phyloP scores from a whole-genome alignment of 2,329 filamentous ascomycete species.

The Microdochium paspali region DNA sequence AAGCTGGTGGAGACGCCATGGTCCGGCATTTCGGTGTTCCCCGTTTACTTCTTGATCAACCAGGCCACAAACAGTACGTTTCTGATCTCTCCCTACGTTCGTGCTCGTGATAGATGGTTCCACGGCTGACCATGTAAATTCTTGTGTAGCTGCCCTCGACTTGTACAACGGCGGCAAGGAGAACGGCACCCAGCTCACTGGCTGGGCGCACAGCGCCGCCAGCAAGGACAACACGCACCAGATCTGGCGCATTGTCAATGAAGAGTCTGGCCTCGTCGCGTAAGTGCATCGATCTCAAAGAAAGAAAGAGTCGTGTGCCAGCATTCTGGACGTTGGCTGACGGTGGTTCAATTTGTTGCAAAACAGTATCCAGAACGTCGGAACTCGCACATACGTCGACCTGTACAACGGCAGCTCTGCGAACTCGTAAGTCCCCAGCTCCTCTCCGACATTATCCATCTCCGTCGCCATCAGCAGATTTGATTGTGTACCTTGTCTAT shows the following conservation, averaged over 20 bases:
- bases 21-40: neutral
- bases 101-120: no score
- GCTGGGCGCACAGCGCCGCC: slow-evolving; percentile 1
- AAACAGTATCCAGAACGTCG: slow-evolving; percentile 4
- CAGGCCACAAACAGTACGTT: slow-evolving; percentile 2
- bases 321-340: no score
- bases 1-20: slow-evolving; percentile 1
- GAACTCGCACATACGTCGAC: slow-evolving; percentile 3
- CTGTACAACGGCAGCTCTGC: slow-evolving; percentile 2
- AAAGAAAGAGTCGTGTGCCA: no score
- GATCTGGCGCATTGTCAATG: slow-evolving; percentile 4
- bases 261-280: slow-evolving; percentile 1
- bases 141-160: slow-evolving; percentile 3
- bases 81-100: neutral
- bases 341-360: neutral
- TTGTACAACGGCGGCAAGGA: slow-evolving; percentile 1
- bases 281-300: no score
- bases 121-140: neutral
- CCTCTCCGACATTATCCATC: no score
- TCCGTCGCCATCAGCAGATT: no score
- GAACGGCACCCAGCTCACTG: slow-evolving; percentile 3
- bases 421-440: slow-evolving; percentile 2
- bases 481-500: no score
- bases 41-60: slow-evolving; percentile 4
- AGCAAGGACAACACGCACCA: slow-evolving; percentile 2